Evolutionary conservation across 164 flowering plant genomes (phyloP), one percentile per base, ranked within the genome.

Genomic region (Brasenia schreberi): DNA sequence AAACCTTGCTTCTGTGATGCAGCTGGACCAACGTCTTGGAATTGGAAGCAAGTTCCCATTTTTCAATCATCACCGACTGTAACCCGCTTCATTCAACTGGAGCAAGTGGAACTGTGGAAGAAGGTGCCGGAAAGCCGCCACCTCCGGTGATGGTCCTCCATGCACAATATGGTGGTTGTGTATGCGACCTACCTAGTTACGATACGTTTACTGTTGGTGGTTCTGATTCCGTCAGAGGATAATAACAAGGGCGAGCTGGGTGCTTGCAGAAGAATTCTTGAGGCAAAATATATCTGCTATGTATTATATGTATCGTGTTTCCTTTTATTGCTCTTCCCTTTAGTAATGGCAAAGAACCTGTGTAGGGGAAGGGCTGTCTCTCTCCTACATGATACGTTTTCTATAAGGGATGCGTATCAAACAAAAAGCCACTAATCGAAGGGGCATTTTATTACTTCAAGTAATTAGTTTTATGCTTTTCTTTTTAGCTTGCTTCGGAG

Each of bases 181-280:
- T 95, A 5, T 98, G 98, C 45, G 99, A 95, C 78, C 96, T 95
- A 69, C 95, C 99, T 19, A 95, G 99, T 71, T 92, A 95, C 74
- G 99, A 95, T 73, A 98, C 98, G 52, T 95, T 95, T 74, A 83
- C 95, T n/a, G 89, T 95, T 58, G 99, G 98, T 1, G 99, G 98
- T 14, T 98, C 99, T 5, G 92, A 92, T 70, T 95, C 97, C 61
- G 99, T 95, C 19, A 77, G 98, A 68, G 99, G 99, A 64, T 95
- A 92, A 33, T 75, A 92, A 90, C 79, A 92, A 90, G 99, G 99
- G 99, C 59, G 99, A 95, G 73, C 75, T 95, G 16, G 99, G 99
- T 42, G 99, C 99, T 63, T 96, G 97, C 65, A 81, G 99, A 73
- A 88, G 90, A 71, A 86, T 92, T 53, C 83, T 95, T 27, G 99